Base-by-base conservation (phyloP, 805 yeast species). In the Yarrowia sp. region DNA sequence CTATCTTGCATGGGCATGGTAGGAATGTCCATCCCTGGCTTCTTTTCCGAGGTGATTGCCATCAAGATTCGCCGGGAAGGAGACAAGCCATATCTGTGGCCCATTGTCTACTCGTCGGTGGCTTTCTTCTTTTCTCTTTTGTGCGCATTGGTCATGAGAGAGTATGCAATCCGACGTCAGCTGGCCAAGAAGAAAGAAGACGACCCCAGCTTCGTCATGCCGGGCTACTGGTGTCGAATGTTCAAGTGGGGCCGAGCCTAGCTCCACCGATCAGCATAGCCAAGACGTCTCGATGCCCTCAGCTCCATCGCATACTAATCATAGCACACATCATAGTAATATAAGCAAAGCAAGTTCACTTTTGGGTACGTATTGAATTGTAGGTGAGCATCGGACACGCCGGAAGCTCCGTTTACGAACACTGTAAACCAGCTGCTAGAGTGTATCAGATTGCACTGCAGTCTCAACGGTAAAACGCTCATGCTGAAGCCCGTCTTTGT, bases 101-200 rank as follows among this genome's bases (percentile, higher is more conserved):
- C 67, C 26, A 63, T 63, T 63, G 67, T 63, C 22, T 63, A 63
- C 48, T 63, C 67, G 26, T 63, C 67, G n/a, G 48, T 63, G 15
- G 67, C 67, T 1, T 63, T 63, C 9, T 49, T 63, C 45, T 41
- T 63, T 16, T 63, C 67, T 15, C 4, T 63, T 0, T 48, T 63
- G n/a, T 12, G 45, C 10, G 45, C 67, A 14, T 26, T 63, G 22
- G 56, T 63, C 26, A 63, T 63, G 67, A 38, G 67, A 49, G 67
- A 48, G 40, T 49, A 63, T 40, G 46, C 67, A 2, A 48, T 63
- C 16, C 7, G 67, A 22, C 55, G 48, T 2, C 36, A 38, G 48
- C 10, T 48, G n/a, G n/a, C 8, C 9, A 9, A 14, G 16, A 14
- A 10, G 56, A 46, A 12, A 2, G n/a, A 48, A 1, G 56, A 36